A percentile compares a stretch with the other conserved stretches of the same genome.
Evolutionary conservation across 208 protist genomes (phyloP).

Genomic region (Trypanosomatidae sp.): DNA sequence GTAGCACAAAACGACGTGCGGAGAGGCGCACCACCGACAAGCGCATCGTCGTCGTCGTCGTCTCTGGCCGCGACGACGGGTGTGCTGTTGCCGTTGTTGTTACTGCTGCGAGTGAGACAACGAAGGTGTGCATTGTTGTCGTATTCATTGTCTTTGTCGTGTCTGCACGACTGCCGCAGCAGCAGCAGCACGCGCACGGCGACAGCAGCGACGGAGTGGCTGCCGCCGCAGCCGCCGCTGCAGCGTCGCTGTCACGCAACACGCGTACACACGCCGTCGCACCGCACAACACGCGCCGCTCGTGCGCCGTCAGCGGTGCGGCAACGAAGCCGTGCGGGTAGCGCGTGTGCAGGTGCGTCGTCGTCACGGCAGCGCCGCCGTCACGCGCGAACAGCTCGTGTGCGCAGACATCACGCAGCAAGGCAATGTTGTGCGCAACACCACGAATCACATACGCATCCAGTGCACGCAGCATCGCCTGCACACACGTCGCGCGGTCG

Average conservation of each 20-base stretch:
- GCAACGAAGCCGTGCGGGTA: conserved; percentile 22
- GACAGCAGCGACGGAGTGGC: no score
- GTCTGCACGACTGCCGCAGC: no score
- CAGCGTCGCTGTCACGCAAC: conserved; percentile 15
- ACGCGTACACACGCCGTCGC: conserved; percentile 9
- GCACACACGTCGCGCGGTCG: conserved; percentile 56
- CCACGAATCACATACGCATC: conserved; percentile 86
- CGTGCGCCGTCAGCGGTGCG: conserved; percentile 6
- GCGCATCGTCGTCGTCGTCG: no score
- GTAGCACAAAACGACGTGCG: conserved; percentile 15
- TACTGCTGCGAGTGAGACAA: no score
- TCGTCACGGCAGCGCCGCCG: conserved; percentile 43
- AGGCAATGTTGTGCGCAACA: conserved; percentile 82
- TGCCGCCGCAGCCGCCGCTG: no score
- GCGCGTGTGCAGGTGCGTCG: conserved; percentile 62
- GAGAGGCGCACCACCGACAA: no score
- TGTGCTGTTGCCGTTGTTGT: no score
- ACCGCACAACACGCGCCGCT: conserved; percentile 10
- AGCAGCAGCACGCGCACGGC: no score
- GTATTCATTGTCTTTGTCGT: no score
- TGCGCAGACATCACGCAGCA: conserved; percentile 32
- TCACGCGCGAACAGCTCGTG: conserved; percentile 72
- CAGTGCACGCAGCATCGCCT: conserved; percentile 52
- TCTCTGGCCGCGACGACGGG: no score
- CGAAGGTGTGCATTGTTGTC: conserved; percentile 1